Evolutionary conservation across 139 green algal species (phyloP).

Genomic region (Chlamydomonas sphaeroides): DNA sequence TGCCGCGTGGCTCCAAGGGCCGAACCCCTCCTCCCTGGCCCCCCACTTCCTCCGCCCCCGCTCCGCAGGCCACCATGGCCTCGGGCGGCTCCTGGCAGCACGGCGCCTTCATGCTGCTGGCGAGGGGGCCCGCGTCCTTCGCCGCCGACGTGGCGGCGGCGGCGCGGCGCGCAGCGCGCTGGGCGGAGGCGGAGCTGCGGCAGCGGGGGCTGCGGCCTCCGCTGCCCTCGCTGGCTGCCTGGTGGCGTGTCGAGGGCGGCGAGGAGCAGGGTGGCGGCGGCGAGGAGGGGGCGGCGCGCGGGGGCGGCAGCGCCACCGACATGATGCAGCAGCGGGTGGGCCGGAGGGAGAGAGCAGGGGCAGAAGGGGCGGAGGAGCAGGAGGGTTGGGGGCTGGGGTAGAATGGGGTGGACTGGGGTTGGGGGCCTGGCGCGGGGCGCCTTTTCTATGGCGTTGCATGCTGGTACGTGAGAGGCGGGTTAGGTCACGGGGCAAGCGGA

Average conservation of each 20-base stretch:
- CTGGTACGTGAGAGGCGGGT: too few relatives aligned
- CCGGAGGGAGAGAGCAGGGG: too few relatives aligned
- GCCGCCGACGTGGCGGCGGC: slow-evolving; percentile 18
- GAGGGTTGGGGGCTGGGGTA: neutral
- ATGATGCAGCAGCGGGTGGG: slow-evolving; percentile 45
- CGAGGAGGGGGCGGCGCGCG: neutral
- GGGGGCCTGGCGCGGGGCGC: too few relatives aligned
- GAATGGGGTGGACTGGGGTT: too few relatives aligned
- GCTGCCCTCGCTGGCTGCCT: too few relatives aligned
- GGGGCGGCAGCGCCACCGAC: slow-evolving; percentile 20
- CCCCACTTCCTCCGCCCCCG: too few relatives aligned
- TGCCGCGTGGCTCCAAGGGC: too few relatives aligned
- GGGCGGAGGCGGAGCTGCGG: neutral
- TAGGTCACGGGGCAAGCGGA: neutral
- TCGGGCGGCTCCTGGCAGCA: slow-evolving; percentile 14
- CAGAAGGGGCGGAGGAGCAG: neutral
- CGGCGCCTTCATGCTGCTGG: slow-evolving; percentile 43
- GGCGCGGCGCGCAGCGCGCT: neutral
- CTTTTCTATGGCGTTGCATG: neutral
- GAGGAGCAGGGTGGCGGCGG: neutral
- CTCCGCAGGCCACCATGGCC: neutral
- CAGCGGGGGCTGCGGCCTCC: neutral
- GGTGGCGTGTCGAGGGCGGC: neutral
- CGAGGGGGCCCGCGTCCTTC: slow-evolving; percentile 23
- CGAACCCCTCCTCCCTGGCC: too few relatives aligned